Conservation (phyloP, 75 land plant genomes). For the Cryptomeria japonica region DNA sequence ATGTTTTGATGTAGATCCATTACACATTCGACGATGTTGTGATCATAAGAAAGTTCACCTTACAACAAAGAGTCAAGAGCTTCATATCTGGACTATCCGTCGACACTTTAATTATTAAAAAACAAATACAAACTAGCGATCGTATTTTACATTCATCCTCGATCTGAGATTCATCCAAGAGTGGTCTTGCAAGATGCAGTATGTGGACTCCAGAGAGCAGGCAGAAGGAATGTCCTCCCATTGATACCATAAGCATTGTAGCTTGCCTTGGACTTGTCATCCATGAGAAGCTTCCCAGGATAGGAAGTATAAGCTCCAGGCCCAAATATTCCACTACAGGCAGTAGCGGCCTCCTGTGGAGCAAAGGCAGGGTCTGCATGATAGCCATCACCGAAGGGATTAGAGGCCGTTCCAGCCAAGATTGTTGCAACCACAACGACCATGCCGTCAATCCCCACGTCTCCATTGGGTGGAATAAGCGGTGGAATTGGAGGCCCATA, state of each 20-base stretch:
- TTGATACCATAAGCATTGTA: constrained; percentile 28
- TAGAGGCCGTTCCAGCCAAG: constrained; percentile 30
- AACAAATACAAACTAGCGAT: too few species aligned
- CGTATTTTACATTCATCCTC: too few species aligned
- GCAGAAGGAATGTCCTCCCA: constrained; percentile 26
- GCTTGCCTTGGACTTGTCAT: constrained; percentile 19
- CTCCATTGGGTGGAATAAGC: constrained; percentile 40
- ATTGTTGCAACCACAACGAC: constrained; percentile 33
- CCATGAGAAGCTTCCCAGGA: constrained; percentile 25
- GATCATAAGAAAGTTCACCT: too few species aligned
- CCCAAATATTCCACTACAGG: constrained; percentile 40
- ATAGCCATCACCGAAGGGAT: constrained; percentile 28
- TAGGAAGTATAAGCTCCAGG: constrained; percentile 35
- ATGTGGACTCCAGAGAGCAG: constrained; percentile 34
- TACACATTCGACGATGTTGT: too few species aligned
- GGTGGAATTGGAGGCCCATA: constrained; percentile 17
- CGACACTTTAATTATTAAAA: too few species aligned
- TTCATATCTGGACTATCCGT: too few species aligned
- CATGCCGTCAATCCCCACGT: constrained; percentile 47
- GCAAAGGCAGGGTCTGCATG: constrained; percentile 26
- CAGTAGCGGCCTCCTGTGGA: constrained; percentile 38
- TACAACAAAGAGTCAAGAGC: too few species aligned
- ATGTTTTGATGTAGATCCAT: too few species aligned
- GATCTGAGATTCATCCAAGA: too few species aligned
- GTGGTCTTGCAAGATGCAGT: too few species aligned